Conservation (phyloP, 31 red algal species). For the Odonthalia washingtoniensis region DNA sequence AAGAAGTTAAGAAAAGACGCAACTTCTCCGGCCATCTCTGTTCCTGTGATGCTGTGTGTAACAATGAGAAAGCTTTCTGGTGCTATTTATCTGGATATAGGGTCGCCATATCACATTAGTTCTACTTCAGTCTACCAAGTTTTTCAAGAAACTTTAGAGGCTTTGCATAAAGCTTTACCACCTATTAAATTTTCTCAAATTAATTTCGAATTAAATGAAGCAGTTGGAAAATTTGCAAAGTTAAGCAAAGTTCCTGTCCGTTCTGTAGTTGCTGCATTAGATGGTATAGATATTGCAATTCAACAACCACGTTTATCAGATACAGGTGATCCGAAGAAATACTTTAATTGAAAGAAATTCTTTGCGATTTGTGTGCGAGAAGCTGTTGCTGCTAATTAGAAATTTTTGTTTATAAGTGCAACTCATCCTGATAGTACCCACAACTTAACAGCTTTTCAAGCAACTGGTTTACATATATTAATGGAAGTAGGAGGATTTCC, state of each 20-base stretch:
- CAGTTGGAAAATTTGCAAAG: not conserved
- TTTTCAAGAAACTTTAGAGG: not conserved
- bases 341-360: not conserved
- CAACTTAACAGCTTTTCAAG: too few species aligned
- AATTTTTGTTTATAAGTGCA: too few species aligned
- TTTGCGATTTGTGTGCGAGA: not conserved
- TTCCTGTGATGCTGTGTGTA: too few species aligned
- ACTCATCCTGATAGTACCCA: too few species aligned
- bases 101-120: not conserved
- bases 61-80: too few species aligned
- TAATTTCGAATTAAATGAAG: not conserved
- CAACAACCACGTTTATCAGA: not conserved
- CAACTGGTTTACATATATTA: too few species aligned
- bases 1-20: too few species aligned
- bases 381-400: too few species aligned
- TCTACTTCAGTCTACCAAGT: not conserved
- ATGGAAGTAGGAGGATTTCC: too few species aligned
- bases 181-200: not conserved
- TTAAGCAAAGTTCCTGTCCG: not conserved
- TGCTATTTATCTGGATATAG: not conserved
- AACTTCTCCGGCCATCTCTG: too few species aligned
- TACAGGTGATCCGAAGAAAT: not conserved
- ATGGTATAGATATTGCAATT: constrained; percentile 12
- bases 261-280: not conserved
- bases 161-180: not conserved